These are phyloP conservation scores for Juglanconis sp. DNA, from an alignment of 2,329 filamentous ascomycete species.

Conservation along the genomic window DNA sequence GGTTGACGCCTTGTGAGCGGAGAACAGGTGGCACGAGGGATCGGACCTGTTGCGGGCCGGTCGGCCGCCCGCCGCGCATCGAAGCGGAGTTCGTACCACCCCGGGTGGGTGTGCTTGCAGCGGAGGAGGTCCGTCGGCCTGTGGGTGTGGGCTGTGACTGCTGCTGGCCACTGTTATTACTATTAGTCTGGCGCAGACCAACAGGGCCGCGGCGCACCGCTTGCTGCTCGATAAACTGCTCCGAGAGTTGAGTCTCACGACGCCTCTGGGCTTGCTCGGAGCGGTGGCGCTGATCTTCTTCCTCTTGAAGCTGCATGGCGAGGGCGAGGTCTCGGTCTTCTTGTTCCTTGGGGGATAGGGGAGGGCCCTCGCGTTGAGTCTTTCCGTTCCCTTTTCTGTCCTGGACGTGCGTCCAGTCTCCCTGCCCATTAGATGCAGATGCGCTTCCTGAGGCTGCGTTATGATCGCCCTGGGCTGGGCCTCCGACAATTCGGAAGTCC, in stretches of 20 bases:
- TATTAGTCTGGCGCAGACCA: slow-evolving; percentile 5
- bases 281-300: slow-evolving; percentile 80
- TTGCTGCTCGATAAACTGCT: slow-evolving; percentile 68
- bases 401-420: slow-evolving; percentile 56
- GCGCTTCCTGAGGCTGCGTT: slow-evolving; percentile 8
- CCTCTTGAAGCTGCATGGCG: slow-evolving; percentile 88
- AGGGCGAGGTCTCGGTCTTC: slow-evolving; percentile 86
- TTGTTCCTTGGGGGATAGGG: slow-evolving; percentile 52
- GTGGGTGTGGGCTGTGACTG: slow-evolving; percentile 10
- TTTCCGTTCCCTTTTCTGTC: slow-evolving; percentile 26
- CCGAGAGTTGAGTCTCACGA: slow-evolving; percentile 65
- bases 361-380: slow-evolving; percentile 22
- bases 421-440: slow-evolving; percentile 22
- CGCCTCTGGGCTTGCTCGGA: slow-evolving; percentile 57
- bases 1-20: slow-evolving; percentile 29
- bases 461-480: slow-evolving; percentile 31
- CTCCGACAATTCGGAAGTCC: slow-evolving; percentile 82
- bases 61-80: slow-evolving; percentile 12
- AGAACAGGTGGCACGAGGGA: slow-evolving; percentile 44
- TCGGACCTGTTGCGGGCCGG: slow-evolving; percentile 32
- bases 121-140: slow-evolving; percentile 21
- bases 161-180: neutral
- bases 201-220: slow-evolving; percentile 25
- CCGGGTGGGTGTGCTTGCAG: neutral
- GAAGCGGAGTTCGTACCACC: neutral